Evolutionary conservation across 169 alveolate genomes (phyloP), one percentile per base, ranked within the genome.

Genomic region (Babesia divergens): DNA sequence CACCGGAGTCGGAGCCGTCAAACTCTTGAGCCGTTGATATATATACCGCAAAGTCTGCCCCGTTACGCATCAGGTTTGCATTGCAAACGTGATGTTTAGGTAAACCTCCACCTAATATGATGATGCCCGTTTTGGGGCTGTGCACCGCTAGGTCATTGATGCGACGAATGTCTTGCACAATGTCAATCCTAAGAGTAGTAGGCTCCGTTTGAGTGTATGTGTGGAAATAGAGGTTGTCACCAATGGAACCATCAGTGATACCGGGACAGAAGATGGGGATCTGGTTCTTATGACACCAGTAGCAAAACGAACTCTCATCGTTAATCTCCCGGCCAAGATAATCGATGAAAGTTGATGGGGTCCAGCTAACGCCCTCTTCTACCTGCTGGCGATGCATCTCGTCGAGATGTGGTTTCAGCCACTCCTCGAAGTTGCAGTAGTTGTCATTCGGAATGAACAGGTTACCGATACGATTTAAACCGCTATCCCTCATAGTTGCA

Each of bases 1-100:
- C 99, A 13, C 99, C 99, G 37, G 99, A 92, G 90, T 98, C 99
- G 44, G 98, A 91, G 31, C 99, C 99, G 84, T 98, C 99, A 82
- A 86, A 95, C 72, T 97, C 99, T 49, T 93, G 89, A 16, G 98
- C 99, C 1, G 99, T 95, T 64, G 97, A 95, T 51, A 97, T 93
- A 82, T 95, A 97, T 34, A 98, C 99, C 3, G 99, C 98, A 89
- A 62, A 97, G 84, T 98, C 99, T 8, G 99, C 99, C 44, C 99
- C 99, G 83, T 97, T 97, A 76, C 99, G 90, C 99, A 97, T 95
- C 70, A 96, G 82, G 80, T 97, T 97, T 14, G 99, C 99, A 86
- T 98, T 98, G 91, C 98, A 94, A 28, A 97, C 96, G 88, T 98
- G 99, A 86, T 98, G 99, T 82, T 98, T 98, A 42, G 98, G 95